Base-by-base conservation (phyloP, 306 rosid genomes). In the Trichosanthes cucumerina region DNA sequence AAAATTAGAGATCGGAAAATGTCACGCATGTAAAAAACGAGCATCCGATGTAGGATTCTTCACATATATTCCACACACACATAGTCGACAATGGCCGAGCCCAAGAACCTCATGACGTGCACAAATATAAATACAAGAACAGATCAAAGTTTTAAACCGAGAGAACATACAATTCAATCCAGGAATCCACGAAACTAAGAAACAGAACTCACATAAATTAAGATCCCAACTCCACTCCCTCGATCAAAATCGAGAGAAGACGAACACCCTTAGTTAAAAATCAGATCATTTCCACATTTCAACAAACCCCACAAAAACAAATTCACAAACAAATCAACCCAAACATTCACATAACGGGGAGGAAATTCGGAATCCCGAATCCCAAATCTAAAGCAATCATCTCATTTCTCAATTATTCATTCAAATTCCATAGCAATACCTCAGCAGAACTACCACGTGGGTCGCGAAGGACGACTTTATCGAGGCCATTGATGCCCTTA, bases 401-500 rank as follows among this genome's bases (percentile, higher is more conserved):
- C 77, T n/a, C 52, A 68, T 19, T 41, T 43, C 39, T 15, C 19
- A 63, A 47, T 8, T 18, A 78, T 4, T 33, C 9, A 33, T 4
- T 64, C 18, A 33, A 44, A 9, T 33, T 11, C 33, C 3, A 38
- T 21, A 56, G 58, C 7, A 28, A 13, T 6, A 81, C 94, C 92
- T 90, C 94, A 0, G 89, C 90, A 33, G 92, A 90, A 57, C 85
- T 77, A n/a, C 94, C 94, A 31, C 94, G 90, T 2, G 87, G 71
- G 28, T 90, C 85, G 75, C 88, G 88, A 50, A 85, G 91, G 26
- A 92, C 44, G 81, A 90, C 58, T 83, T 88, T 90, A n/a, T 90
- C 87, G 50, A 88, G 85, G 73, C 77, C 81, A 79, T 79, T 66
- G 47, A 79, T 52, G 52, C 81, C 77, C 76, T 62, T 79, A 53